These are phyloP conservation scores for Trichoderma simmonsii DNA, from an alignment of 2,329 filamentous ascomycete species.

Conservation along the genomic window DNA sequence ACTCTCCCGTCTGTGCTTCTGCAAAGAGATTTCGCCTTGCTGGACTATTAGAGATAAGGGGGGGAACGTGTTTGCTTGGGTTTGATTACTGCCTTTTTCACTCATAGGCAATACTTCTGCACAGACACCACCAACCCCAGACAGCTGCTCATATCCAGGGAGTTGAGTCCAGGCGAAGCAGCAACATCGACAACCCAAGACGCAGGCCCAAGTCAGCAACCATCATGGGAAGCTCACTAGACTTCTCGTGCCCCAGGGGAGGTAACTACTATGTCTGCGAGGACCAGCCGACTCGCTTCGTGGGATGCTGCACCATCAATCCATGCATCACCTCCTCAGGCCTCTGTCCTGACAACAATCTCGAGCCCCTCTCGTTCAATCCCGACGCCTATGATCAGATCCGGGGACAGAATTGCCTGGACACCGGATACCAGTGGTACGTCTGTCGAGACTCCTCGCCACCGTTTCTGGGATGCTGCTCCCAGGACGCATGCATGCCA, in stretches of 20 bases:
- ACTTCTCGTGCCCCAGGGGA: constrained; percentile 31
- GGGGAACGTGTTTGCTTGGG: neutral
- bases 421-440: constrained; percentile 31
- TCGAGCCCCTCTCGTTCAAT: constrained; percentile 31
- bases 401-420: constrained; percentile 32
- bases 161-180: neutral
- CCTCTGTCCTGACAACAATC: constrained; percentile 30
- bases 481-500: constrained; percentile 24
- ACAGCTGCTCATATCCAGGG: neutral
- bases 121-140: neutral
- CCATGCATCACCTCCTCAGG: constrained; percentile 33
- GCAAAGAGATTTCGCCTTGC: neutral
- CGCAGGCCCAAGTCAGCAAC: neutral
- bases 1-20: neutral
- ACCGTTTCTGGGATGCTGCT: constrained; percentile 41
- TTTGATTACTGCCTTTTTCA: neutral
- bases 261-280: constrained; percentile 39
- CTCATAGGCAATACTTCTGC: neutral
- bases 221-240: constrained; percentile 24
- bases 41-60: neutral
- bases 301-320: constrained; percentile 41
- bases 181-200: neutral
- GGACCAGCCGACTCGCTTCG: constrained; percentile 32
- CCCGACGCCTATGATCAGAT: constrained; percentile 27
- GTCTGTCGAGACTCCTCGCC: constrained; percentile 30